Evolutionary conservation across 768 basidiomycete genomes (phyloP).

Genomic region (Galerina marginata): DNA sequence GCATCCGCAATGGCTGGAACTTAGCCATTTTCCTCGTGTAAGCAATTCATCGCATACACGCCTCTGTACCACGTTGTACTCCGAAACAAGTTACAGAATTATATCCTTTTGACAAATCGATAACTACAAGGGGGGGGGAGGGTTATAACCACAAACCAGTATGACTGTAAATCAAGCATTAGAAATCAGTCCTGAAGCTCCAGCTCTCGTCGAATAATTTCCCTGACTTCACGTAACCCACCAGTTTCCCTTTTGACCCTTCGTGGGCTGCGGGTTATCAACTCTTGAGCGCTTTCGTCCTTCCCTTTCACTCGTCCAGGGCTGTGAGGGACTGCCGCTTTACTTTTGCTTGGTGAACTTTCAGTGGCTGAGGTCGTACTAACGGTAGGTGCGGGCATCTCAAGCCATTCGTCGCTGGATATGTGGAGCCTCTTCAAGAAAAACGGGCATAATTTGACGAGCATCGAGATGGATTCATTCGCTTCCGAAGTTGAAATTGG

Average conservation of each 20-base stretch:
- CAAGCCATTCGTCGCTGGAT: slow-evolving; percentile 60
- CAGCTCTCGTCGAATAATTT: slow-evolving; percentile 80
- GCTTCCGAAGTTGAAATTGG: slow-evolving; percentile 82
- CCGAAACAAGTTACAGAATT: not conserved
- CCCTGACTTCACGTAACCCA: slow-evolving; percentile 78
- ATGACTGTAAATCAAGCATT: slow-evolving; percentile 37
- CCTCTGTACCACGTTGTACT: slow-evolving; percentile 1
- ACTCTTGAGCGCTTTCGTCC: slow-evolving; percentile 62
- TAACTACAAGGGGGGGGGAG: not conserved
- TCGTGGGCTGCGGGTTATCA: slow-evolving; percentile 73
- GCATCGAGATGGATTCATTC: slow-evolving; percentile 70
- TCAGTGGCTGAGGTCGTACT: slow-evolving; percentile 27
- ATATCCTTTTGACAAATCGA: slow-evolving; percentile 22
- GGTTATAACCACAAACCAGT: slow-evolving; percentile 25
- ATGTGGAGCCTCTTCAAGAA: slow-evolving; percentile 73
- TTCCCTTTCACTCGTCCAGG: slow-evolving; percentile 55
- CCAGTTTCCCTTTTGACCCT: slow-evolving; percentile 73
- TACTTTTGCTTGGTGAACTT: slow-evolving; percentile 47
- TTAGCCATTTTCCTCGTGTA: slow-evolving; percentile 9
- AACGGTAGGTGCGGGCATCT: slow-evolving; percentile 57
- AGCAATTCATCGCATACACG: not conserved
- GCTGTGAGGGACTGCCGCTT: slow-evolving; percentile 44
- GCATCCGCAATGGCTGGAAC: not conserved
- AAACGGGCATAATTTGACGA: slow-evolving; percentile 77
- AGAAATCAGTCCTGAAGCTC: slow-evolving; percentile 65